Conservation (phyloP, 176 grass and related monocot species). For the Hyparrhenia diplandra region DNA sequence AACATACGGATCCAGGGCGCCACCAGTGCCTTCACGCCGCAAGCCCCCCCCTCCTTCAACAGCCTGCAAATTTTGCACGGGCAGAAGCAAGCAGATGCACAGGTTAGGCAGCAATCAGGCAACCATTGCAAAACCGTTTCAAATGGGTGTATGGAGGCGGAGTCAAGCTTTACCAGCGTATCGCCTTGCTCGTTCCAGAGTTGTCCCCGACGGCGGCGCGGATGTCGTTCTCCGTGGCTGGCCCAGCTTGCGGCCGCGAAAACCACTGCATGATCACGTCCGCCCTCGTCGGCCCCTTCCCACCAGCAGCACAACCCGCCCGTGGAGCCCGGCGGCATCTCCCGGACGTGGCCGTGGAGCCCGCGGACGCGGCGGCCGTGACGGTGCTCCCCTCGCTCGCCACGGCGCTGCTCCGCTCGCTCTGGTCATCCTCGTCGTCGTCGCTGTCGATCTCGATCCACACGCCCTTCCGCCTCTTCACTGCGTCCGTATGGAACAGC, state of each 20-base stretch:
- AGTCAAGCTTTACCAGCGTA: constrained; percentile 32
- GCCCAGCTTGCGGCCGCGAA: constrained; percentile 15
- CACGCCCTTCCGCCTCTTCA: constrained; percentile 46
- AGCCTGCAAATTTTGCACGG: constrained; percentile 23
- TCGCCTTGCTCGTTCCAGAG: constrained; percentile 39
- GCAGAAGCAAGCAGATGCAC: not conserved
- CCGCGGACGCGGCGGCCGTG: constrained; percentile 25
- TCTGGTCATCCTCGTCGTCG: not conserved
- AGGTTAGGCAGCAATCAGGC: not conserved
- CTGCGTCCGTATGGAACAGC: not conserved
- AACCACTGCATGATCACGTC: constrained; percentile 36
- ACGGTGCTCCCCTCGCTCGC: constrained; percentile 47
- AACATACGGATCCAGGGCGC: constrained; percentile 26
- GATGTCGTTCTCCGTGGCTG: constrained; percentile 42
- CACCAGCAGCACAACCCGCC: not conserved
- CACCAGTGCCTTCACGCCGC: constrained; percentile 27
- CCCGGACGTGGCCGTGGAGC: constrained; percentile 46
- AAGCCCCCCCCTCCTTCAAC: constrained; percentile 35
- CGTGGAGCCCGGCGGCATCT: not conserved
- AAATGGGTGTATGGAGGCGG: not conserved
- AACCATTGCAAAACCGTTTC: constrained; percentile 1
- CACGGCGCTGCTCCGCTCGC: constrained; percentile 28
- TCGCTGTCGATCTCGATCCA: constrained; percentile 28
- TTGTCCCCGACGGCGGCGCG: constrained; percentile 40
- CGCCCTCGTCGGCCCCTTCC: not conserved